phyloP scores from a whole-genome alignment of 2,329 filamentous ascomycete genomes.

The Microascus cirrosus region DNA sequence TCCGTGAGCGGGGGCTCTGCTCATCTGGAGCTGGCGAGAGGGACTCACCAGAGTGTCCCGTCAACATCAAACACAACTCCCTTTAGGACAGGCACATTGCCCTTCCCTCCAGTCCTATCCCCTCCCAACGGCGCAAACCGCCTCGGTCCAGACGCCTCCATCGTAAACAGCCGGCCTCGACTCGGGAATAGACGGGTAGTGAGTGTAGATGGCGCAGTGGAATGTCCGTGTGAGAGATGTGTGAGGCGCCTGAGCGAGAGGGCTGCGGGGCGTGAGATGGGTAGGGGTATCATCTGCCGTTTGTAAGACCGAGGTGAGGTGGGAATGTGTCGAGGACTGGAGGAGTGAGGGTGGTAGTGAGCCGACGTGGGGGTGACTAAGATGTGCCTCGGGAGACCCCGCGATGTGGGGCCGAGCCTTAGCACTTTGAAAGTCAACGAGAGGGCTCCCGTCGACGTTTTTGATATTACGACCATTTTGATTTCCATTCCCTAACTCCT shows the following conservation, averaged over 20 bases:
- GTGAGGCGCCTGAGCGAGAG: neutral
- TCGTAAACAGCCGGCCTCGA: neutral
- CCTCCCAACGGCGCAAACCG: conserved; percentile 45
- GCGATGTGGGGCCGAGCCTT: neutral
- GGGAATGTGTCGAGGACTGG: neutral
- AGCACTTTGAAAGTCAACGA: too few species aligned
- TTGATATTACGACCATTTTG: neutral
- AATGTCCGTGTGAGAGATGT: neutral
- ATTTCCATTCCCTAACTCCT: neutral
- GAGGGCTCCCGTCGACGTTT: too few species aligned
- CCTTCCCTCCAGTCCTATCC: conserved; percentile 18
- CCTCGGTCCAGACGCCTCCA: conserved; percentile 14
- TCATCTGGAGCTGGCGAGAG: neutral
- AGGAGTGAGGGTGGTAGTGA: neutral
- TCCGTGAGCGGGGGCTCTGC: too few species aligned
- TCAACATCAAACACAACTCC: conserved; percentile 86
- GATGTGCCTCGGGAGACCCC: neutral
- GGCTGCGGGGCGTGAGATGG: neutral
- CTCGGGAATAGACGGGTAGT: neutral
- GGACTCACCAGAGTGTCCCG: conserved; percentile 70
- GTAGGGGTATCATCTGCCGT: neutral
- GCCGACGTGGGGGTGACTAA: neutral
- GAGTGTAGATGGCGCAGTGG: neutral
- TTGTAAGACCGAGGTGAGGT: neutral
- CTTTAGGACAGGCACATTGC: conserved; percentile 31